Evolutionary conservation across 441 rosid species (phyloP).

Genomic region (Adansonia madagascariensis): DNA sequence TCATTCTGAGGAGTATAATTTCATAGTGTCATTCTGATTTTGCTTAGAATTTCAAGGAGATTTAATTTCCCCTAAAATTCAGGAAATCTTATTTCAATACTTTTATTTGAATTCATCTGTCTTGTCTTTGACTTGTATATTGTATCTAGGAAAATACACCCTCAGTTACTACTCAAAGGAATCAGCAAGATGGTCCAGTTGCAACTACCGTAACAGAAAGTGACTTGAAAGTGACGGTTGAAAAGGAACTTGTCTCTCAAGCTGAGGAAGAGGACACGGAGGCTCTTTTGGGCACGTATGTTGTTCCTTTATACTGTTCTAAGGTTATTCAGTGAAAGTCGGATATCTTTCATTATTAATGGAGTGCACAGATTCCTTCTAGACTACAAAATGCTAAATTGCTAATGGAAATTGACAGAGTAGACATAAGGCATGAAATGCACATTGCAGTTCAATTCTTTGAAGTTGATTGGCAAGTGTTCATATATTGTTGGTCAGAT

Average conservation of each 20-base stretch:
- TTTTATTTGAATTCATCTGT: neutral
- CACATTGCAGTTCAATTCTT: neutral
- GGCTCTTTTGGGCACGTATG: constrained; percentile 93
- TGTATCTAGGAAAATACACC: constrained; percentile 80
- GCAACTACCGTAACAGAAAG: constrained; percentile 60
- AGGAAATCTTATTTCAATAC: neutral
- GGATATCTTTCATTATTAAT: constrained; percentile 6
- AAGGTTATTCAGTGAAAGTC: constrained; percentile 20
- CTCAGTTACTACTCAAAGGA: constrained; percentile 60
- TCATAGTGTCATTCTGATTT: neutral
- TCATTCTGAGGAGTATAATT: neutral
- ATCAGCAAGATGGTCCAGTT: constrained; percentile 69
- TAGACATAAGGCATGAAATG: neutral
- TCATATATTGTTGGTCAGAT: neutral
- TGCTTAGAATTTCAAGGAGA: constrained; percentile 8
- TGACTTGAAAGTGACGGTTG: constrained; percentile 88
- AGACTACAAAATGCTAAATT: neutral
- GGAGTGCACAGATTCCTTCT: neutral
- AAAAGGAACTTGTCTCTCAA: constrained; percentile 91
- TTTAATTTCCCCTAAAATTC: neutral
- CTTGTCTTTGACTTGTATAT: constrained; percentile 17
- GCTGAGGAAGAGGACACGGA: constrained; percentile 99
- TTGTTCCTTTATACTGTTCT: constrained; percentile 34
- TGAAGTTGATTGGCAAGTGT: neutral
- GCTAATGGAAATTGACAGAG: constrained; percentile 1